Base-by-base conservation (phyloP, 75 land plant species). In the Sequoiadendron giganteum region DNA sequence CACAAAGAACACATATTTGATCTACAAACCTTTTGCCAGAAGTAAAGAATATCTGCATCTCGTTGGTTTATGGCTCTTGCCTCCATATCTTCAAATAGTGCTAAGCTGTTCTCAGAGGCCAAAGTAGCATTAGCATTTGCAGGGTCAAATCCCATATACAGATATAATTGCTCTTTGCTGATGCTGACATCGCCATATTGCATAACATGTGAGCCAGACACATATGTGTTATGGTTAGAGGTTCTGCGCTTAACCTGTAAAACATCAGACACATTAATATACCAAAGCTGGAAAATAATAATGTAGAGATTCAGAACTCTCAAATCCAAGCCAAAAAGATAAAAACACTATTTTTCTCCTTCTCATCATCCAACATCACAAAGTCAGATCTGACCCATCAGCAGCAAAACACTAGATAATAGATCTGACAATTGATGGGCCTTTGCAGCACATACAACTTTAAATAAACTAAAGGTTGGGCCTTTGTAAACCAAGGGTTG, bases 181-280 rank as follows among this genome's bases (percentile, higher is more conserved):
- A 96, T 90, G 83, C 83, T 87, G 73, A 43, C 81, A 83, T 91
- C 92, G 6, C 99, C 99, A 90, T 96, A 98, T 88, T 95, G 93
- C 99, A 98, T 96, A n/a, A 98, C 99, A 90, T 98, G 99, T 5
- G 99, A 98, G 15, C 99, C 99, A 42, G 90, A 39, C 43, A 14
- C 87, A 84, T 92, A 96, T 14, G 94, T 95, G 87, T 95, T 91
- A 86, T 85, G 87, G 88, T 97, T 94, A 7, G 98, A 94, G 16
- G 99, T 98, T 87, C 99, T 91, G 21, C 49, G 79, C 87, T 96
- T 98, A 16, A 97, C 98, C 99, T 97, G 90, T 79, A 95, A 25
- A 49, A 49, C 34, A 84, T 5, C 47, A 15, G 56, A 30, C 48
- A 28, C 5, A 49, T 84, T 54, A 84, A 49, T 83, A 15, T 10